Base-by-base conservation (phyloP, 2,329 filamentous ascomycete genomes). In the Neophaeococcomyces aloes region DNA sequence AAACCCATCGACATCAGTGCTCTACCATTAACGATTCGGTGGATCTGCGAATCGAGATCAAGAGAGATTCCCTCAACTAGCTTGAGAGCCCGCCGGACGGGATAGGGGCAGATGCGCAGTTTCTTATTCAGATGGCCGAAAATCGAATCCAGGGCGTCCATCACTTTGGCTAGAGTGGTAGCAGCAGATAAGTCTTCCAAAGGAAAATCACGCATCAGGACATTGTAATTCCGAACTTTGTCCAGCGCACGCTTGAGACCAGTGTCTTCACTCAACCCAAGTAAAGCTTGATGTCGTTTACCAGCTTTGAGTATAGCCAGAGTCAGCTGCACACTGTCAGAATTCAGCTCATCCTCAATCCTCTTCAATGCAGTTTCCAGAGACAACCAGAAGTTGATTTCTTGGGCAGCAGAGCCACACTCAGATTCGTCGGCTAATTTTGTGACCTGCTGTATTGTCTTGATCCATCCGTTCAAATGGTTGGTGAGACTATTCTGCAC, bases 331-430 rank as follows among this genome's bases (percentile, higher is more conserved):
- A 98, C 89, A 21, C 91, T 91, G 44, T 94, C 86, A 52, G 88
- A 87, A 49, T 81, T 75, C 45, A 98, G 74, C 62, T 96, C 89
- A 31, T 74, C 77, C 61, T 95, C 89, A 47, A 99, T 94, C 21
- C 83, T 83, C 61, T 95, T 88, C 51, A 99, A 66, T 3, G 88
- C 86, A 13, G 82, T 83, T 64, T 98, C 93, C 84, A 98, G 94
- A 2, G 87, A 93, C 39, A 98, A 65, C 91, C 91, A 99, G 60
- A 98, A 98, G 63, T 95, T 95, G 63, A 98, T 94, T 64, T 99
- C 91, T 62, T 96, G 91, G 45, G 86, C 89, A 25, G 91, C 91
- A 17, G 87, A 94, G 25, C 79, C 74, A 52, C 75, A 72, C 61
- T 81, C 60, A 7, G 45, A 42, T 56, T 98, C 91, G 57, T 87